Conservation (phyloP, 2,329 filamentous ascomycete species). For the Fusarium globosum region DNA sequence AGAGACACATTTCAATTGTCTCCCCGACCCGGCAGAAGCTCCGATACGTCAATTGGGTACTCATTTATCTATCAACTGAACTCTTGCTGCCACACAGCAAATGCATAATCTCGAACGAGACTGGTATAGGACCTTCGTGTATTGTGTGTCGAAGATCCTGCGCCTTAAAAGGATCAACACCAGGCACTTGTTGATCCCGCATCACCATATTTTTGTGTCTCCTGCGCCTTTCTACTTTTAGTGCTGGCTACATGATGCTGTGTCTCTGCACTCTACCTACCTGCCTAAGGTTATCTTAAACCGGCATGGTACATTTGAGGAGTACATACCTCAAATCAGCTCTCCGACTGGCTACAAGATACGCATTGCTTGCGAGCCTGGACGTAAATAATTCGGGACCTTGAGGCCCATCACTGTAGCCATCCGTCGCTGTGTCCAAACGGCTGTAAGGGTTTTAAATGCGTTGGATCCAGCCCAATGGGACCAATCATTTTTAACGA, state of each 20-base stretch:
- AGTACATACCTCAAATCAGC: conserved; percentile 2
- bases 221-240: conserved; percentile 2
- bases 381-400: neutral
- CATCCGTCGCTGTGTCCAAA: conserved; percentile 14
- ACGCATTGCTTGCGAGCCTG: neutral
- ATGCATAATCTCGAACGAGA: neutral
- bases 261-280: neutral
- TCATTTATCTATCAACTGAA: neutral
- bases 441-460: neutral
- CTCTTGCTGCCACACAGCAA: neutral
- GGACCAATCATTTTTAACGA: conserved; percentile 21
- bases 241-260: neutral
- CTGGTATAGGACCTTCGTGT: neutral
- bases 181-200: conserved; percentile 8
- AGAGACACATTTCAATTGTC: conserved; percentile 40
- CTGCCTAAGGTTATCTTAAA: neutral
- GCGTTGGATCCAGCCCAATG: conserved; percentile 13
- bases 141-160: conserved; percentile 15
- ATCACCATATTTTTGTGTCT: conserved; percentile 1
- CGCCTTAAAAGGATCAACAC: neutral
- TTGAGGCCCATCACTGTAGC: conserved; percentile 16
- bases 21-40: conserved; percentile 45
- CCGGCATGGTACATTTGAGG: neutral
- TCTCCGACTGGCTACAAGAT: conserved; percentile 12
- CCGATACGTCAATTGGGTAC: conserved; percentile 43